These are phyloP conservation scores for Tricholoma bakamatsutake DNA, from an alignment of 768 basidiomycete genomes.

Conservation along the genomic window DNA sequence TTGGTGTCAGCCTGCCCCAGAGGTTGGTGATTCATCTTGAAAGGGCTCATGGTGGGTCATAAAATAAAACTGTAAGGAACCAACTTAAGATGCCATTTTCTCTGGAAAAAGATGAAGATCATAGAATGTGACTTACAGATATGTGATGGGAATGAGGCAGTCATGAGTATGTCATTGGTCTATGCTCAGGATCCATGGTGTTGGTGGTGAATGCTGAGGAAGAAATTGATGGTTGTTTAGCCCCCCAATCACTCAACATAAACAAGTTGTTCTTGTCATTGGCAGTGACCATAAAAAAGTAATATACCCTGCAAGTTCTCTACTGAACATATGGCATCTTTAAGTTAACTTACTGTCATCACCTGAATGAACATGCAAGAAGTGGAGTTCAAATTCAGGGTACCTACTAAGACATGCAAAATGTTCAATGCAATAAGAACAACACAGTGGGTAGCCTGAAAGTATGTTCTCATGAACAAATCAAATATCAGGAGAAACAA, in stretches of 20 bases:
- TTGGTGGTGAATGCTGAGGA: neutral
- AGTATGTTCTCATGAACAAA: neutral
- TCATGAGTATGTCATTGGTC: neutral
- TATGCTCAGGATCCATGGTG: neutral
- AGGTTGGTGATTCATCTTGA: slow-evolving; percentile 16
- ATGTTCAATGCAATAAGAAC: neutral
- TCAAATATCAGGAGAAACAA: neutral
- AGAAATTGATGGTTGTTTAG: neutral
- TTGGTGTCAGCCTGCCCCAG: neutral
- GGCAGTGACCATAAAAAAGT: neutral
- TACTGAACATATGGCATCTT: too few species aligned
- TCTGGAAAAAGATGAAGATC: neutral
- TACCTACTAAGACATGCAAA: neutral
- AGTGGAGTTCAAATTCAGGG: too few species aligned
- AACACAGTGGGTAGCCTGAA: neutral
- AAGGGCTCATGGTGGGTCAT: slow-evolving; percentile 20
- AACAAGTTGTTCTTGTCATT: neutral
- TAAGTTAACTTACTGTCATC: too few species aligned
- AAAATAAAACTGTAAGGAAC: slow-evolving; percentile 22
- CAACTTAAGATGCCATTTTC: slow-evolving; percentile 17
- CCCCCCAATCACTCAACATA: neutral
- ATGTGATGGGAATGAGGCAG: neutral
- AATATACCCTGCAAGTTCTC: neutral
- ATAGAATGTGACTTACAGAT: neutral
- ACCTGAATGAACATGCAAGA: too few species aligned